Conservation (phyloP, 306 rosid genomes). For the Gynostemma pentaphyllum region DNA sequence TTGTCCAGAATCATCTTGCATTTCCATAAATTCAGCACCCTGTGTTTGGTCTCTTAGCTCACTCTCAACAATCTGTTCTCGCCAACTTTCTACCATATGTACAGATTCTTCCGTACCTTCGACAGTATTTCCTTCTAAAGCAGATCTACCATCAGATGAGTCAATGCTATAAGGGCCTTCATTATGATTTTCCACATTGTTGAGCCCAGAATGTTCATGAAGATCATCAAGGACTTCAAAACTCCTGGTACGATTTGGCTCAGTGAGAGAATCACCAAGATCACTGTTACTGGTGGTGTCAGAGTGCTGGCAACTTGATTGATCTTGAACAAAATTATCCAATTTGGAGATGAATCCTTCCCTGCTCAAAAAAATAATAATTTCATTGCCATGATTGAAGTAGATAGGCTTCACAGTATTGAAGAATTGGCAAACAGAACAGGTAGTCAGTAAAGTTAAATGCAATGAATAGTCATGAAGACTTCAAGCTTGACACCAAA, state of each 20-base stretch:
- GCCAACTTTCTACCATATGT: conserved; percentile 27
- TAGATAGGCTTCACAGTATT: background rate
- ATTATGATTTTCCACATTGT: conserved; percentile 23
- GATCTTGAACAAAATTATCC: conserved; percentile 43
- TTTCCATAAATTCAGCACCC: conserved; percentile 13
- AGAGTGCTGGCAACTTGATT: conserved; percentile 35
- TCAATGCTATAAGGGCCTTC: conserved; percentile 17
- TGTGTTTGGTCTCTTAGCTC: conserved; percentile 20
- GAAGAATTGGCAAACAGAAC: background rate
- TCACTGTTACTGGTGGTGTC: conserved; percentile 37
- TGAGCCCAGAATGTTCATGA: conserved; percentile 27
- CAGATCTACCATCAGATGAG: conserved; percentile 23
- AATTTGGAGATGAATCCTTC: conserved; percentile 66
- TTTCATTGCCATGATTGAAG: background rate
- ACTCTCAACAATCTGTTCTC: conserved; percentile 25
- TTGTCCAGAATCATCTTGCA: conserved; percentile 24
- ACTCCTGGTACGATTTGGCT: conserved; percentile 29
- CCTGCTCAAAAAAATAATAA: conserved; percentile 33
- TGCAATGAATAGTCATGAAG: background rate
- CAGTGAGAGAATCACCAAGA: conserved; percentile 26
- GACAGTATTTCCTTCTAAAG: conserved; percentile 21
- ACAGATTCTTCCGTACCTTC: conserved; percentile 31
- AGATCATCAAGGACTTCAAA: conserved; percentile 26
- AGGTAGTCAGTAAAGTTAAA: background rate
- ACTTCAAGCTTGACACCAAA: background rate